phyloP scores from a whole-genome alignment of 2,329 filamentous ascomycete species.

The Phialophora expanda region DNA sequence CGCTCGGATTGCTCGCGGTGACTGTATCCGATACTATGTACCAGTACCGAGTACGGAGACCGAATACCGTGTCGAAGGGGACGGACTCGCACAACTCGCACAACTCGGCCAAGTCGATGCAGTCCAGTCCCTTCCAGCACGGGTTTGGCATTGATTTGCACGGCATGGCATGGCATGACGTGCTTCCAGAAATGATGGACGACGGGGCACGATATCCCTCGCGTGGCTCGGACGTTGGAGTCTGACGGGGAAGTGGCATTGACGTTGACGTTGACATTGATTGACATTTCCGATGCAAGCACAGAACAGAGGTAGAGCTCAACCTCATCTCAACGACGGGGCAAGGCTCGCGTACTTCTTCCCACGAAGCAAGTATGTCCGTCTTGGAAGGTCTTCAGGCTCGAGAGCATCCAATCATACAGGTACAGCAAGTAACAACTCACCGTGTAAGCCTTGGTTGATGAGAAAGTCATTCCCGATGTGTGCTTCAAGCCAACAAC shows the following conservation, averaged over 20 bases:
- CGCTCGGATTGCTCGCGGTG: too few relatives aligned
- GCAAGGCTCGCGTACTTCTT: not conserved
- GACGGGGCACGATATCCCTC: not conserved
- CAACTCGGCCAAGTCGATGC: too few relatives aligned
- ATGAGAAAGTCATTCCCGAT: not conserved
- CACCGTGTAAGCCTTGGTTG: not conserved
- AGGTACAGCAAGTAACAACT: not conserved
- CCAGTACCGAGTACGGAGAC: too few relatives aligned
- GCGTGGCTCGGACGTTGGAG: not conserved
- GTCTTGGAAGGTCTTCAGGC: too few relatives aligned
- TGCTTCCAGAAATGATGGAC: not conserved
- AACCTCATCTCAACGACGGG: not conserved
- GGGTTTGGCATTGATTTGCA: too few relatives aligned
- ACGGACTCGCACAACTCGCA: too few relatives aligned
- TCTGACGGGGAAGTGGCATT: not conserved
- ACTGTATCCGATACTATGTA: too few relatives aligned
- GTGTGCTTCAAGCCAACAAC: not conserved
- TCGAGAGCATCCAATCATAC: not conserved
- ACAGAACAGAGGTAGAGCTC: not conserved
- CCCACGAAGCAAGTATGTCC: too few relatives aligned
- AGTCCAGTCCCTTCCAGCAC: too few relatives aligned
- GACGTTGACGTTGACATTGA: not conserved
- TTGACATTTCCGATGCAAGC: too few relatives aligned
- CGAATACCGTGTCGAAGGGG: too few relatives aligned
- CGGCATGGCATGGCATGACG: too few relatives aligned